Conservation (phyloP, 2,329 filamentous ascomycete genomes). For the Fusarium veterinarium region DNA sequence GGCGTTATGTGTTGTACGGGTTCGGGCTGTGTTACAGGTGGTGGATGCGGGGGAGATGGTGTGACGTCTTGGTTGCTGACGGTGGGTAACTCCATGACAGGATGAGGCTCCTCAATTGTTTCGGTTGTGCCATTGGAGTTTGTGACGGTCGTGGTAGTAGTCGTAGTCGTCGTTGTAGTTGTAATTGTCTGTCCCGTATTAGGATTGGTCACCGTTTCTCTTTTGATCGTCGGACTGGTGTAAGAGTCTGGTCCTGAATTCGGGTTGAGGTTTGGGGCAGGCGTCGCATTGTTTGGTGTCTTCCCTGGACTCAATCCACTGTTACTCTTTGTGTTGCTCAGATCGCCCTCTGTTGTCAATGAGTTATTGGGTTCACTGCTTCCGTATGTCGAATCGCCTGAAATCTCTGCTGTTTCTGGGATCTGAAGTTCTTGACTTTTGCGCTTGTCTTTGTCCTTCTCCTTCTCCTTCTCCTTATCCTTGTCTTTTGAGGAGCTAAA, state of each 20-base stretch:
- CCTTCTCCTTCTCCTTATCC: conserved; percentile 21
- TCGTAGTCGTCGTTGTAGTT: conserved; percentile 38
- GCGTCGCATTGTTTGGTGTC: conserved; percentile 6
- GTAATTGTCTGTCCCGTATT: conserved; percentile 43
- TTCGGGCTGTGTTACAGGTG: not conserved
- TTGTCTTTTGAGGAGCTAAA: conserved; percentile 43
- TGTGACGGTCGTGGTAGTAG: conserved; percentile 46
- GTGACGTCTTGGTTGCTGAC: conserved; percentile 25
- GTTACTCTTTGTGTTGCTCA: conserved; percentile 19
- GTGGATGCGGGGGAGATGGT: conserved; percentile 3
- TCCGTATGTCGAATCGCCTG: conserved; percentile 39
- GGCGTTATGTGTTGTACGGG: conserved; percentile 11
- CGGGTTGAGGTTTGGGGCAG: conserved; percentile 4
- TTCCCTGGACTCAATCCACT: conserved; percentile 12
- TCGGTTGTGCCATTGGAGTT: conserved; percentile 40
- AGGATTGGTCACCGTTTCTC: conserved; percentile 29
- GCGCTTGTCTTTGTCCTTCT: conserved; percentile 28
- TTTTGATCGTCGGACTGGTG: conserved; percentile 17
- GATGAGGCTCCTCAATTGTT: conserved; percentile 36
- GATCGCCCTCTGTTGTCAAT: conserved; percentile 35
- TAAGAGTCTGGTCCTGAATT: conserved; percentile 25
- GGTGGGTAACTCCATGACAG: conserved; percentile 32
- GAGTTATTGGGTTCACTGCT: conserved; percentile 43
- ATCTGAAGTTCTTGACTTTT: conserved; percentile 20
- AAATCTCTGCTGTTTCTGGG: conserved; percentile 6